Evolutionary conservation across 768 basidiomycete species (phyloP).

Genomic region (Rhodotorula graminis): DNA sequence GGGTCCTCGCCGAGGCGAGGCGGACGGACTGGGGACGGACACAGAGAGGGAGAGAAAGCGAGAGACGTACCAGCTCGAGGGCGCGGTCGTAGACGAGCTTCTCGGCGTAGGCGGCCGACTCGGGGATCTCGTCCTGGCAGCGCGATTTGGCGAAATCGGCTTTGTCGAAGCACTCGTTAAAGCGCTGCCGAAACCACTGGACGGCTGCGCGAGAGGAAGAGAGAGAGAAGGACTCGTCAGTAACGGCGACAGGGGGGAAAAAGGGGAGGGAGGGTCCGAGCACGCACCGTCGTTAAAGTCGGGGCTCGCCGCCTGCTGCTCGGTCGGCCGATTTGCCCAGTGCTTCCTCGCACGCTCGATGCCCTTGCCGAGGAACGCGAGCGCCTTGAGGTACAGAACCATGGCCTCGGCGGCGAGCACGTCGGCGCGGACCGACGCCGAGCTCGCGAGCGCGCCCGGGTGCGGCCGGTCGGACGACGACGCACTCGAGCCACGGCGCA

Average conservation of each 20-base stretch:
- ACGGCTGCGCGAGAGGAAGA: slow-evolving; percentile 49
- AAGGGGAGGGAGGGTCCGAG: too few relatives aligned
- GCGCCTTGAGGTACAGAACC: slow-evolving; percentile 81
- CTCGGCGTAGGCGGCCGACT: slow-evolving; percentile 77
- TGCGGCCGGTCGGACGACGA: slow-evolving; percentile 36
- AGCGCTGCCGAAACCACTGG: slow-evolving; percentile 87
- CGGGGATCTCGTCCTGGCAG: slow-evolving; percentile 62
- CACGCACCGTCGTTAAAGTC: slow-evolving; percentile 62
- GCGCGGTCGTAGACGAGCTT: slow-evolving; percentile 90
- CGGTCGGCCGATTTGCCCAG: slow-evolving; percentile 72
- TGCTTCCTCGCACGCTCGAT: slow-evolving; percentile 67
- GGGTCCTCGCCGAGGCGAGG: too few relatives aligned
- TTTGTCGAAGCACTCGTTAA: slow-evolving; percentile 89
- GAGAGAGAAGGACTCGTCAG: too few relatives aligned
- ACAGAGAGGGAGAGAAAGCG: neutral
- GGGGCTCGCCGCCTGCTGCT: slow-evolving; percentile 58
- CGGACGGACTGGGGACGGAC: too few relatives aligned
- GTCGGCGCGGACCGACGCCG: slow-evolving; percentile 24
- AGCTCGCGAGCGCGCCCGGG: slow-evolving; percentile 6
- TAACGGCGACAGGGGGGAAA: too few relatives aligned
- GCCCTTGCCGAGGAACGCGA: slow-evolving; percentile 89
- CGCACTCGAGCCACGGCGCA: slow-evolving; percentile 44
- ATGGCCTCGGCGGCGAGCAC: slow-evolving; percentile 58
- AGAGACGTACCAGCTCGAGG: slow-evolving; percentile 62
- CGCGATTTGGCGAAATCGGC: slow-evolving; percentile 57